These are phyloP conservation scores for Chaetothyriales sp. DNA, from an alignment of 2,329 filamentous ascomycete species.

Conservation along the genomic window DNA sequence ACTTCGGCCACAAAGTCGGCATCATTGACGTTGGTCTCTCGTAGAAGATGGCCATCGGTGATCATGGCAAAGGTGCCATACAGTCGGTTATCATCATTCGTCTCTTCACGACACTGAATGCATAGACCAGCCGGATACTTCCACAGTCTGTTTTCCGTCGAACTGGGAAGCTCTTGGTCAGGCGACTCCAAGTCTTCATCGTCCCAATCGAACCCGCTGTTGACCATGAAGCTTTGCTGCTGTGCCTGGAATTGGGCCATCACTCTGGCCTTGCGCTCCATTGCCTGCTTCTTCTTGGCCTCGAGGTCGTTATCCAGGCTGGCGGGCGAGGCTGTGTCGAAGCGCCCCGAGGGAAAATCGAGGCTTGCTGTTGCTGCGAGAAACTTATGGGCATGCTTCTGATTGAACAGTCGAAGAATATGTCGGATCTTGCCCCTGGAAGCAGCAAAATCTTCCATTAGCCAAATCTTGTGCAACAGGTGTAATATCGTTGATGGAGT, in stretches of 20 bases:
- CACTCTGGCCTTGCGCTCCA: conserved; percentile 77
- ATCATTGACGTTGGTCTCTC: conserved; percentile 72
- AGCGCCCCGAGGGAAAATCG: conserved; percentile 55
- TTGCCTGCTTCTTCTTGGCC: conserved; percentile 75
- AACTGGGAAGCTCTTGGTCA: conserved; percentile 34
- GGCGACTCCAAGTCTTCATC: conserved; percentile 60
- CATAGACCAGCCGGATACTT: conserved; percentile 88
- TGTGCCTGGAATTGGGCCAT: conserved; percentile 98
- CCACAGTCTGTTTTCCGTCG: conserved; percentile 57
- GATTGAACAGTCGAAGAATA: conserved; percentile 69
- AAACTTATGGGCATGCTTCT: conserved; percentile 63
- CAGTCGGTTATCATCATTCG: conserved; percentile 70
- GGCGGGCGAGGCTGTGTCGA: conserved; percentile 71
- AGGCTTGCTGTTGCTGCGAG: conserved; percentile 47
- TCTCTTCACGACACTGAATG: conserved; percentile 92
- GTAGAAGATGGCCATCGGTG: conserved; percentile 68
- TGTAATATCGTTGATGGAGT: conserved; percentile 35
- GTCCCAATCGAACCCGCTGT: conserved; percentile 82
- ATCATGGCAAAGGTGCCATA: conserved; percentile 91
- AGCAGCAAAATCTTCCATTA: conserved; percentile 60
- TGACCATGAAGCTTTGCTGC: conserved; percentile 85
- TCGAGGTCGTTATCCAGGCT: conserved; percentile 47
- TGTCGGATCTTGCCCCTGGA: conserved; percentile 73
- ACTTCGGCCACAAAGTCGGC: conserved; percentile 73
- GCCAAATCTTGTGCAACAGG: conserved; percentile 37